Conservation (phyloP, 2,329 filamentous ascomycete genomes). For the Orbilia brochopaga region DNA sequence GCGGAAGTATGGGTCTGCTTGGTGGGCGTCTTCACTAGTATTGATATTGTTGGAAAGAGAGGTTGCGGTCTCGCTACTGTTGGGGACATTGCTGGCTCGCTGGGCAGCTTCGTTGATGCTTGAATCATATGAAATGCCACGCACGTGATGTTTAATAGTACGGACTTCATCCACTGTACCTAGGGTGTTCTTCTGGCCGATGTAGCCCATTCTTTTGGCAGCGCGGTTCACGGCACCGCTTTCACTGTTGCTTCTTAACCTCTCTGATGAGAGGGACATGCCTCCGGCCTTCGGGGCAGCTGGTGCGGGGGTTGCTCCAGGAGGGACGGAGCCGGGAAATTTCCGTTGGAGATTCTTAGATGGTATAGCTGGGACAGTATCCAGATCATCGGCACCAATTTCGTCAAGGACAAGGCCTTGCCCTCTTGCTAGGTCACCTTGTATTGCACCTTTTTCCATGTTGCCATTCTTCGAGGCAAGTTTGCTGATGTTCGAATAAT, state of each 20-base stretch:
- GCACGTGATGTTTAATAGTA: slow-evolving; percentile 46
- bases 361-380: slow-evolving; percentile 34
- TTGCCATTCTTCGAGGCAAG: background rate
- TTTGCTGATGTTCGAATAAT: slow-evolving; percentile 37
- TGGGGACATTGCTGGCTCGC: slow-evolving; percentile 45
- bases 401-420: slow-evolving; percentile 11
- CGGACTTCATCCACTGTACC: slow-evolving; percentile 43
- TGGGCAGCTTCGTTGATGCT: slow-evolving; percentile 49
- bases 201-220: slow-evolving; percentile 49
- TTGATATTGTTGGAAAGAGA: slow-evolving; percentile 15
- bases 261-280: slow-evolving; percentile 10
- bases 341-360: slow-evolving; percentile 47
- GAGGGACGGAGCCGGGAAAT: slow-evolving; percentile 11
- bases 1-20: slow-evolving; percentile 53
- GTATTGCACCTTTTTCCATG: slow-evolving; percentile 2
- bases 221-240: slow-evolving; percentile 40
- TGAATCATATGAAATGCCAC: slow-evolving; percentile 47
- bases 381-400: slow-evolving; percentile 13
- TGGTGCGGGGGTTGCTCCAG: background rate
- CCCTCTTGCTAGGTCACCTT: slow-evolving; percentile 21
- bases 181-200: slow-evolving; percentile 39
- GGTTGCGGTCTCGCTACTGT: slow-evolving; percentile 10
- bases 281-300: background rate
- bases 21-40: slow-evolving; percentile 19
- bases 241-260: slow-evolving; percentile 48